phyloP scores from a whole-genome alignment of 2,329 filamentous ascomycete species.

The Periglandula ipomoeae region DNA sequence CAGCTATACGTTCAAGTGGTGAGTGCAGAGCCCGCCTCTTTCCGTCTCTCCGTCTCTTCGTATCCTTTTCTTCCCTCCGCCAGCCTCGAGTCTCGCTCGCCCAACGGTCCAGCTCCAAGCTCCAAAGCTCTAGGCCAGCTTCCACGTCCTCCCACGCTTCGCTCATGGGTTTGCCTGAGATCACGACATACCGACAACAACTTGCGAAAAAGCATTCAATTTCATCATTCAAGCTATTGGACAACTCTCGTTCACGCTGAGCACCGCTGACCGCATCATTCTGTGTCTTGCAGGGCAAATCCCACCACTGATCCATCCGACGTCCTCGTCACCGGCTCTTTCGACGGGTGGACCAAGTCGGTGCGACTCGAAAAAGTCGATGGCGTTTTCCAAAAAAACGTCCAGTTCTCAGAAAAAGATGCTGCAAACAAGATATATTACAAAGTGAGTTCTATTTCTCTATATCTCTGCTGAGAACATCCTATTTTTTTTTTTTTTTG shows the following conservation, averaged over 20 bases:
- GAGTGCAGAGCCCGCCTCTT: slow-evolving; percentile 27
- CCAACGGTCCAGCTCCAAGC: no score
- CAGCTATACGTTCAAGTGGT: slow-evolving; percentile 65
- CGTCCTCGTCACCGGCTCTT: slow-evolving; percentile 75
- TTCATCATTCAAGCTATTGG: no score
- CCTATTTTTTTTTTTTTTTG: background rate
- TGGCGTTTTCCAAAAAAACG: slow-evolving; percentile 69
- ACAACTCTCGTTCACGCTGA: background rate
- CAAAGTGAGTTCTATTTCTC: slow-evolving; percentile 58
- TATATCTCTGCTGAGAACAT: background rate
- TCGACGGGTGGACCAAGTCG: slow-evolving; percentile 88
- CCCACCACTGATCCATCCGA: slow-evolving; percentile 67
- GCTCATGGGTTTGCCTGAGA: background rate
- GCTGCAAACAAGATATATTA: slow-evolving; percentile 71
- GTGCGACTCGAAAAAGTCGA: slow-evolving; percentile 72
- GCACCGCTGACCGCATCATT: slow-evolving; percentile 7
- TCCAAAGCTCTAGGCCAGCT: background rate
- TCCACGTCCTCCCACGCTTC: background rate
- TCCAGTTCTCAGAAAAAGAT: slow-evolving; percentile 51
- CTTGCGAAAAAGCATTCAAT: no score
- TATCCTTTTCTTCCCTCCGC: no score
- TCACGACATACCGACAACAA: no score
- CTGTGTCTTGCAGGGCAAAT: slow-evolving; percentile 56
- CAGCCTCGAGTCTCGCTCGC: no score
- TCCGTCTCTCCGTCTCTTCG: no score